Evolutionary conservation across 139 green algal genomes (phyloP), one percentile per base, ranked within the genome.

Genomic region (Picochlorum sp.): DNA sequence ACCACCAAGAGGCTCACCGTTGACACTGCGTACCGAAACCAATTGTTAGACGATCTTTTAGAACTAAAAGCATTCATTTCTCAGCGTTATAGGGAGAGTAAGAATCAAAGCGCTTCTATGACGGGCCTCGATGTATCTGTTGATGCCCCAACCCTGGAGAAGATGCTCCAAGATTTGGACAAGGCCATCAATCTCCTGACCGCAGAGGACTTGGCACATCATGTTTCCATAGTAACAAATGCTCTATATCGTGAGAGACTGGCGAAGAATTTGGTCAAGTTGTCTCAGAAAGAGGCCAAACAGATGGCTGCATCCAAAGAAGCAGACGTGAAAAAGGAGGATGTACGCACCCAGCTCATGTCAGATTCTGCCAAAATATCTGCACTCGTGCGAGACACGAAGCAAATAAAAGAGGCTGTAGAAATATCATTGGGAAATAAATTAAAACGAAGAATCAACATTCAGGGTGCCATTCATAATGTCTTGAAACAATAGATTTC

Each of bases 11-110:
- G 71, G 34, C 26, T 77, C 57, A 24, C 65, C 8, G 49, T 49
- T 9, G 71, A 78, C 61, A 61, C 20, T 1, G 37, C 16, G 2
- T 78, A 78, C 45, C 37, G 71, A 3, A 58, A 58, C 11, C 34
- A 49, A n/a, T 21, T 78, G 24, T 16, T 73, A 49, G 65, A 78
- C 8, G 71, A 78, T 20, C 18, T 78, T 7, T 51, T 50, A 13
- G 71, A 78, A 44, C 49, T 78, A 15, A 65, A 49, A 6, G 71
- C 71, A n/a, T 78, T 78, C 45, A 49, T 78, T 14, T 32, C 15
- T 16, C 58, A 66, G 56, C 63, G 56, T 56, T 34, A 23, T 21
- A 49, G 24, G 3, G 63, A 72, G 62, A 56, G 62, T 45, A 21
- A 51, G 26, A 11, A 28, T 26, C 24, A 49, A 15, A 59, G 32